These are phyloP conservation scores for Xerophyta viscosa DNA, from an alignment of 106 monocot species.

Conservation along the genomic window DNA sequence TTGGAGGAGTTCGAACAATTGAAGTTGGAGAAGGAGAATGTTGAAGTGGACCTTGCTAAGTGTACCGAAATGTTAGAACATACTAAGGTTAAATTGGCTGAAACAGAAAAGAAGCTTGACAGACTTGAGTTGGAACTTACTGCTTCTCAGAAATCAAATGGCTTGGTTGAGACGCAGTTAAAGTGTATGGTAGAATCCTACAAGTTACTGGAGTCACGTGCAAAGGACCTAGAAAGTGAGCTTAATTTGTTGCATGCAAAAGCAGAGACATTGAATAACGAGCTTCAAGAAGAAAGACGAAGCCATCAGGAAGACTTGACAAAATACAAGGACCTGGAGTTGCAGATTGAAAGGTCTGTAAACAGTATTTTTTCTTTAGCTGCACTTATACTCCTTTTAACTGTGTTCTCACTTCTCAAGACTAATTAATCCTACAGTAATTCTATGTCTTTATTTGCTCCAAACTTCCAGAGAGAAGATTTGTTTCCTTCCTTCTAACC, in stretches of 20 bases:
- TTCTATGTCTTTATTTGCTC: too few relatives aligned
- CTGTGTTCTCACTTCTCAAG: too few relatives aligned
- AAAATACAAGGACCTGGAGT: slow-evolving; percentile 60
- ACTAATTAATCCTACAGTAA: too few relatives aligned
- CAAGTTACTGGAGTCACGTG: slow-evolving; percentile 57
- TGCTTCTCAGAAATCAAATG: slow-evolving; percentile 66
- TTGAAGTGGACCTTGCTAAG: slow-evolving; percentile 41
- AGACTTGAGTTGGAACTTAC: slow-evolving; percentile 47
- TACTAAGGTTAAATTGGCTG: slow-evolving; percentile 39
- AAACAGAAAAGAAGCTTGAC: slow-evolving; percentile 35
- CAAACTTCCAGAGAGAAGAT: too few relatives aligned
- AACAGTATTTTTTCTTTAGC: too few relatives aligned
- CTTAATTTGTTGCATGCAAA: slow-evolving; percentile 33
- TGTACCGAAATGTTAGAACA: slow-evolving; percentile 50
- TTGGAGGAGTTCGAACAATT: slow-evolving; percentile 58
- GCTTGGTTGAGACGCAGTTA: slow-evolving; percentile 82
- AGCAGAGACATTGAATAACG: slow-evolving; percentile 38
- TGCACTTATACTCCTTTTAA: too few relatives aligned
- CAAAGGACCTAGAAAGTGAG: slow-evolving; percentile 54
- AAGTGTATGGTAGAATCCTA: slow-evolving; percentile 97
- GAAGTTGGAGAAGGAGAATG: slow-evolving; percentile 56
- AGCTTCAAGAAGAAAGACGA: slow-evolving; percentile 59
- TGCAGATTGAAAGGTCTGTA: slow-evolving; percentile 69
- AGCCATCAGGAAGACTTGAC: slow-evolving; percentile 57
- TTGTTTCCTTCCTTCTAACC: too few relatives aligned